Evolutionary conservation across 2,329 filamentous ascomycete species (phyloP), one percentile per base, ranked within the genome.

Genomic region (Alternaria sp.): DNA sequence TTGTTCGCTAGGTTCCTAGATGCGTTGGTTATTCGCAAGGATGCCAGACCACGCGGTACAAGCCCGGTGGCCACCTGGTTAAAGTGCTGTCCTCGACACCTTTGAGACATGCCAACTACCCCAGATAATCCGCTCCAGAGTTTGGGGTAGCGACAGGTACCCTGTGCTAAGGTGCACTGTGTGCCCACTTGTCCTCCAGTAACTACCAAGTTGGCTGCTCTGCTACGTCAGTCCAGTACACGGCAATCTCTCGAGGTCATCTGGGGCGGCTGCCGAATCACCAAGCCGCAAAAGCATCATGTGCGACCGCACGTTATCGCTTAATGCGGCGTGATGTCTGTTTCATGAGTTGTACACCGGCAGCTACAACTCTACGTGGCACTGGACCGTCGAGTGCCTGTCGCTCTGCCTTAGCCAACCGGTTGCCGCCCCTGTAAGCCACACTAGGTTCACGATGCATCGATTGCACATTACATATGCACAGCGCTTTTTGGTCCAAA

Each of bases 321-420:
- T 66, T 48, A 54, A 70, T 70, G 69, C 74, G 63, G 71, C 72
- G 66, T 77, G 72, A 77, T 72, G 59, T 69, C 61, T 71, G 73
- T 78, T 77, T 78, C 75, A 76, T 77, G 75, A 71, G 73, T 75
- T 78, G 75, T 77, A 77, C 76, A 77, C 69, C 67, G 67, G 66
- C 65, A 54, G 68, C 68, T 66, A 70, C 53, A 52, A 36, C 49
- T 66, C 57, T 66, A 67, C 68, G 72, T 71, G 68, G 68, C 66
- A 66, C 63, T 65, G 47, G 42, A 56, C 57, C 42, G 60, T 53
- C 62, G 34, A 63, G 46, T 67, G 54, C 62, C 61, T 64, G 62
- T 54, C 55, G 28, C 24, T 46, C 59, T 56, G 24, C 44, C 44
- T 30, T 39, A 32, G 20, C 34, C 51, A 20, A 38, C 41, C 44